Conservation (phyloP, 1,284 basidiomycete species). For the Cutaneotrichosporon curvatum region DNA sequence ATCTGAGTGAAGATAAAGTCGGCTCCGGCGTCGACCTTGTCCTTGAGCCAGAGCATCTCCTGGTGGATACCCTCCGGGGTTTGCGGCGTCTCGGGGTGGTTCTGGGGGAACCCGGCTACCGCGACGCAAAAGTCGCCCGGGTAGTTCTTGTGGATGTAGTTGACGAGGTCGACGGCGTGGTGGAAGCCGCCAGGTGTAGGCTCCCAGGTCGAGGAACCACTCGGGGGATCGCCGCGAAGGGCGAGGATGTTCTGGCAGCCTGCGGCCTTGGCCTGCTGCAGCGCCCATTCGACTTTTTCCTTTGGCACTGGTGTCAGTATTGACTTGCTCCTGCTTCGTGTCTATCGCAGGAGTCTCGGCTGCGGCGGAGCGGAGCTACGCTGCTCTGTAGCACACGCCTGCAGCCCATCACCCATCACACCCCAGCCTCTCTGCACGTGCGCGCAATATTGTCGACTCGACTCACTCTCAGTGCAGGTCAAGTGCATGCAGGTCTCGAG, state of each 20-base stretch:
- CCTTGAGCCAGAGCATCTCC: slow-evolving; percentile 80
- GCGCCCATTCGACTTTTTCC: slow-evolving; percentile 85
- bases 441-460: too few species aligned
- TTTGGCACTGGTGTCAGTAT: slow-evolving; percentile 56
- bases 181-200: slow-evolving; percentile 80
- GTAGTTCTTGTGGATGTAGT: slow-evolving; percentile 71
- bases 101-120: slow-evolving; percentile 82
- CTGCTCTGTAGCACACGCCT: too few species aligned
- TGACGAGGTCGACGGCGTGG: slow-evolving; percentile 84
- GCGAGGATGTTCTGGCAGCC: slow-evolving; percentile 95
- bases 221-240: slow-evolving; percentile 85
- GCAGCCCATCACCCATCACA: too few species aligned
- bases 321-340: too few species aligned
- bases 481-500: slow-evolving; percentile 97
- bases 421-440: neutral
- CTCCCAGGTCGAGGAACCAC: slow-evolving; percentile 82
- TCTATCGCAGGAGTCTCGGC: too few species aligned
- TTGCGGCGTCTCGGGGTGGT: slow-evolving; percentile 57
- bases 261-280: slow-evolving; percentile 83
- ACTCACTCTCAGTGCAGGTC: slow-evolving; percentile 82
- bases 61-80: slow-evolving; percentile 45
- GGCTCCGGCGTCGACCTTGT: slow-evolving; percentile 89
- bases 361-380: too few species aligned
- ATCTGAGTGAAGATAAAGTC: slow-evolving; percentile 95
- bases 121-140: slow-evolving; percentile 91